phyloP scores from a whole-genome alignment of 345 rosid genomes.

The Bruguiera parviflora region DNA sequence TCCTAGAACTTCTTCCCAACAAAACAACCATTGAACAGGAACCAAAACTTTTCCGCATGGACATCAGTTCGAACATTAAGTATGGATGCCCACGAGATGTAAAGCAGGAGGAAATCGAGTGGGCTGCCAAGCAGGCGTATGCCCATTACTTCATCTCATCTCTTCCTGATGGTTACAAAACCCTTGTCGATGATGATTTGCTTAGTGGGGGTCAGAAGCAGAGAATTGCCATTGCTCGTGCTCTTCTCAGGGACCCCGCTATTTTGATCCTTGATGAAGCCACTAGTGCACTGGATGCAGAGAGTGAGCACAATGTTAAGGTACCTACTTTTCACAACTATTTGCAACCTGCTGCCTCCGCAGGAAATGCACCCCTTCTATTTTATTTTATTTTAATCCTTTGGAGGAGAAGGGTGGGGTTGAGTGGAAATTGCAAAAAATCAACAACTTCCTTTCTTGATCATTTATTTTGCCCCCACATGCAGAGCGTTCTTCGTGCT shows the following conservation, averaged over 20 bases:
- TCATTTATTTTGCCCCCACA: constrained; percentile 7
- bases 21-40: constrained; percentile 43
- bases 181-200: constrained; percentile 88
- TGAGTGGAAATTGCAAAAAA: background rate
- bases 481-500: constrained; percentile 80
- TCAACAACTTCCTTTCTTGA: constrained; percentile 5
- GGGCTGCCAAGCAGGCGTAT: constrained; percentile 90
- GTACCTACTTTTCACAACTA: constrained; percentile 30
- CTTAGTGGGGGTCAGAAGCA: constrained; percentile 99
- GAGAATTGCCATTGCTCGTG: constrained; percentile 94
- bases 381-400: background rate
- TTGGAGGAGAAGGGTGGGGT: background rate
- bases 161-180: constrained; percentile 81
- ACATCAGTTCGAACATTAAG: constrained; percentile 77
- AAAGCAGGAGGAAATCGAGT: constrained; percentile 69
- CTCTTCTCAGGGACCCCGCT: constrained; percentile 85
- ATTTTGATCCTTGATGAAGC: constrained; percentile 97
- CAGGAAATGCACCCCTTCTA: background rate
- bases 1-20: constrained; percentile 14
- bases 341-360: background rate
- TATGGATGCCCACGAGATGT: constrained; percentile 71
- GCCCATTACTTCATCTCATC: constrained; percentile 88
- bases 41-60: constrained; percentile 91
- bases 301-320: constrained; percentile 92
- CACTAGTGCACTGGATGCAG: constrained; percentile 93